These are phyloP conservation scores for Monosporascus cannonballus DNA, from an alignment of 2,329 filamentous ascomycete species.

Conservation along the genomic window DNA sequence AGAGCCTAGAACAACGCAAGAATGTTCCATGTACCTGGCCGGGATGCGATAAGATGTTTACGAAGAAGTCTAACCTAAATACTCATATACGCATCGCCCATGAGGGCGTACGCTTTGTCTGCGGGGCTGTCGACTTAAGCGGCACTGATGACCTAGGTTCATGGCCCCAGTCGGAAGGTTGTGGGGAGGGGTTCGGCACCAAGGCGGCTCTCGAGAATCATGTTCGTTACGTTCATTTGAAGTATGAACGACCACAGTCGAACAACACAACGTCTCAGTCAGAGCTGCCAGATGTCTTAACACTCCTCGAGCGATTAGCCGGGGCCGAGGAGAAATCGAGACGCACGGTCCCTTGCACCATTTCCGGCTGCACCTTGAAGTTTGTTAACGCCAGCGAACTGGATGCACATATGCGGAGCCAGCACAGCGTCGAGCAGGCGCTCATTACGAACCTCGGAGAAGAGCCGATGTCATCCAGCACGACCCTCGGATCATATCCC, in stretches of 20 bases:
- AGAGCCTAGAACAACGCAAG: conserved; percentile 56
- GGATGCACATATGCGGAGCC: conserved; percentile 34
- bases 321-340: conserved; percentile 34
- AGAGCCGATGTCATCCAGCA: neutral
- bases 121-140: conserved; percentile 61
- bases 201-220: conserved; percentile 81
- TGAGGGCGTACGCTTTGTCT: conserved; percentile 71
- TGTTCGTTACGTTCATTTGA: conserved; percentile 73
- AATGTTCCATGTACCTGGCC: conserved; percentile 59
- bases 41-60: conserved; percentile 72
- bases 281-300: conserved; percentile 13
- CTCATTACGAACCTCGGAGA: conserved; percentile 7
- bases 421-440: conserved; percentile 19
- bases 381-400: conserved; percentile 48
- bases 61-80: conserved; percentile 75
- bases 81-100: conserved; percentile 75
- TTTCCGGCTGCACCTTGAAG: conserved; percentile 34
- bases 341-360: conserved; percentile 37
- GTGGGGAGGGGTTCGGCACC: conserved; percentile 67
- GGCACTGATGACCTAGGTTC: conserved; percentile 49
- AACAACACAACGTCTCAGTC: conserved; percentile 15
- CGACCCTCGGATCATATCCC: neutral
- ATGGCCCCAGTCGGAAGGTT: conserved; percentile 65
- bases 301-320: conserved; percentile 37
- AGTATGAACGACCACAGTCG: conserved; percentile 38